Conservation (phyloP, 1,284 basidiomycete species). For the Ustilago nuda region DNA sequence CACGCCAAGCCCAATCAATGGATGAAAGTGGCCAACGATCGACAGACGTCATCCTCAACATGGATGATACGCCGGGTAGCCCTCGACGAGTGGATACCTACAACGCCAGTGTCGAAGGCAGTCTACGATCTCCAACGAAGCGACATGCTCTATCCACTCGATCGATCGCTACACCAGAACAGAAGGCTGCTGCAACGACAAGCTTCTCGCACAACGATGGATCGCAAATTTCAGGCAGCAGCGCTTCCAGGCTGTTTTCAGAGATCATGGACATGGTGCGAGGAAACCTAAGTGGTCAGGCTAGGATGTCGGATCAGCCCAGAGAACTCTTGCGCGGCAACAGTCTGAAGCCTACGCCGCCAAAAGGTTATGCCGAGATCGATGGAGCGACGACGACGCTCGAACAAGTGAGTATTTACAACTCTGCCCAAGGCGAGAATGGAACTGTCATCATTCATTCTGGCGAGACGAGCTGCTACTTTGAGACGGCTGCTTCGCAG, state of each 20-base stretch:
- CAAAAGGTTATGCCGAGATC: conserved; percentile 19
- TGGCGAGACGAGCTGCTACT: conserved; percentile 13
- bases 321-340: not conserved
- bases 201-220: conserved; percentile 24
- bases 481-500: conserved; percentile 11
- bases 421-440: not conserved
- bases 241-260: conserved; percentile 24
- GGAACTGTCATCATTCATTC: conserved; percentile 22
- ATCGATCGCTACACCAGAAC: not conserved
- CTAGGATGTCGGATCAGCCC: conserved; percentile 1
- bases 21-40: not conserved
- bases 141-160: not conserved
- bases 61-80: conserved; percentile 40
- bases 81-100: conserved; percentile 1
- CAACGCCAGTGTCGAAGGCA: conserved; percentile 2
- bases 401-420: conserved; percentile 7
- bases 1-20: not conserved
- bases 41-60: conserved; percentile 14
- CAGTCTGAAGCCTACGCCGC: conserved; percentile 15
- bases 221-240: conserved; percentile 14
- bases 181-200: not conserved
- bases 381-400: conserved; percentile 12
- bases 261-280: conserved; percentile 45
- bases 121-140: conserved; percentile 30
- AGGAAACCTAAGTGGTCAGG: not conserved